phyloP scores from a whole-genome alignment of 2,329 filamentous ascomycete genomes.

The Aschersonia sp. region DNA sequence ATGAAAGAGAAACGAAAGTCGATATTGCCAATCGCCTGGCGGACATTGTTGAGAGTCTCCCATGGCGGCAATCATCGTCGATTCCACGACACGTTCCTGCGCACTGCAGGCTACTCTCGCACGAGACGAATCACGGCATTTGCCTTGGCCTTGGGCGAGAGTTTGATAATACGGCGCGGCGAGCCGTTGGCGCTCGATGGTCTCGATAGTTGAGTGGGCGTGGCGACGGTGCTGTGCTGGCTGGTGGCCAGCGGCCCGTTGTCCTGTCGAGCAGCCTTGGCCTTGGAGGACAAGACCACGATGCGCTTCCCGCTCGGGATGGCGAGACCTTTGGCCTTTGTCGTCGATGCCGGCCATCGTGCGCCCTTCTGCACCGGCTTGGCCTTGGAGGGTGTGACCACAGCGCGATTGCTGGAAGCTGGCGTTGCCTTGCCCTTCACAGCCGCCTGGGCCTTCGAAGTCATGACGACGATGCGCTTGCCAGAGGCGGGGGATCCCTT shows the following conservation, averaged over 20 bases:
- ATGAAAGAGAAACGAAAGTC: too few relatives aligned
- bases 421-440: too few relatives aligned
- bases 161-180: constrained; percentile 3
- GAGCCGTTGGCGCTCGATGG: neutral
- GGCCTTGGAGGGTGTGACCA: too few relatives aligned
- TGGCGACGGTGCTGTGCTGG: neutral
- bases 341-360: too few relatives aligned
- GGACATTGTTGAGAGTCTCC: neutral
- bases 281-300: neutral
- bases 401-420: too few relatives aligned
- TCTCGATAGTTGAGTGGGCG: neutral
- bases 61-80: neutral
- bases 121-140: constrained; percentile 3
- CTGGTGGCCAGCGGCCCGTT: neutral
- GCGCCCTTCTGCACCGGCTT: too few relatives aligned
- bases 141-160: constrained; percentile 5
- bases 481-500: too few relatives aligned
- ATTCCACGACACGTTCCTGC: neutral
- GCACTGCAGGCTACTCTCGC: neutral
- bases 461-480: too few relatives aligned
- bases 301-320: too few relatives aligned
- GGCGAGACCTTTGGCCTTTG: too few relatives aligned
- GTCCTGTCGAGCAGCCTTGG: neutral
- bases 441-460: too few relatives aligned
- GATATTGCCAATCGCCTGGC: too few relatives aligned